A percentile compares a stretch with the other conserved stretches of the same genome.
Evolutionary conservation across 2,329 filamentous ascomycete species (phyloP).

Genomic region (Colletotrichum simmondsii): DNA sequence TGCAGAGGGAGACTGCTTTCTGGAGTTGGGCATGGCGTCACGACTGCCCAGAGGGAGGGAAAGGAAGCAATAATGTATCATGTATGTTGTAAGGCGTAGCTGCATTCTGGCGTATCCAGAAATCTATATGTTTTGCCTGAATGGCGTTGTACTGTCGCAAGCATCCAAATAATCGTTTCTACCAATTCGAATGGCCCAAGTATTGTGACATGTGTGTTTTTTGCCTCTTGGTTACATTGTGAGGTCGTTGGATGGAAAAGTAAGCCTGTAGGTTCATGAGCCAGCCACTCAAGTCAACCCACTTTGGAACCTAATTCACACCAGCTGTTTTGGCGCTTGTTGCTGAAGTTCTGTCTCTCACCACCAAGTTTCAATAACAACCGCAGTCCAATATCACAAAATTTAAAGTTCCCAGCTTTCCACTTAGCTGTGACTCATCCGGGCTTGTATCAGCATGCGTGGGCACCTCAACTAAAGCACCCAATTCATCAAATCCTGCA

Average conservation of each 20-base stretch:
- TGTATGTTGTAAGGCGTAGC: constrained; percentile 12
- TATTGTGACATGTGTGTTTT: not conserved
- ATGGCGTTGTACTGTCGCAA: not conserved
- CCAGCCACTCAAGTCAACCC: not conserved
- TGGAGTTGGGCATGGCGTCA: not conserved
- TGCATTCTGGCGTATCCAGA: constrained; percentile 3
- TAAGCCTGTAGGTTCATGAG: not conserved
- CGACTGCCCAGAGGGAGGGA: not conserved
- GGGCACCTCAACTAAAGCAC: not conserved
- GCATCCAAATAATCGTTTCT: not conserved
- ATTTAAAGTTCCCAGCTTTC: not conserved
- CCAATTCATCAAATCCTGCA: too few species aligned
- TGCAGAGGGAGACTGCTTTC: not conserved
- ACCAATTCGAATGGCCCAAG: not conserved
- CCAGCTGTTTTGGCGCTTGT: not conserved
- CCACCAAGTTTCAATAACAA: not conserved
- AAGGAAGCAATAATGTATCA: constrained; percentile 8
- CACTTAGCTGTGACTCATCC: not conserved
- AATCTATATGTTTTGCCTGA: not conserved
- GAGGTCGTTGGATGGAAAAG: not conserved
- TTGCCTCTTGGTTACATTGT: not conserved
- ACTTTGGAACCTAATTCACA: not conserved
- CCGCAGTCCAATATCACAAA: not conserved
- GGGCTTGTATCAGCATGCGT: not conserved
- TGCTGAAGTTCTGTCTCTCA: not conserved